Evolutionary conservation across 1,284 basidiomycete genomes (phyloP).

Genomic region (Pyrrhoderma lamaoense): DNA sequence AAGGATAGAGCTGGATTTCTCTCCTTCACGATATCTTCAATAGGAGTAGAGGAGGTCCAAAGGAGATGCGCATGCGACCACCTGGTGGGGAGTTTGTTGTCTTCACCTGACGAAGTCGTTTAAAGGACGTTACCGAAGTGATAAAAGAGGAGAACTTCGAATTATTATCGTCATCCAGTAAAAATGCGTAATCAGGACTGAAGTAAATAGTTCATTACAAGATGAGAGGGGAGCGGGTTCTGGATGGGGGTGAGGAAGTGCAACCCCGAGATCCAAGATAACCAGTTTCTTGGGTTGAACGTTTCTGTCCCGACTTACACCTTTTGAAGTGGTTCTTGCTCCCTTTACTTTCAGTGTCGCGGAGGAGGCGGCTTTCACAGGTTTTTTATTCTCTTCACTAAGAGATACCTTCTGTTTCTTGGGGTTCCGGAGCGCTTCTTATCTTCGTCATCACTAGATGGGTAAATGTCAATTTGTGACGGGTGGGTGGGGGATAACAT

Average conservation of each 20-base stretch:
- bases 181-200: neutral
- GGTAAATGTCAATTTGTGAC: conserved; percentile 21
- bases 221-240: conserved; percentile 8
- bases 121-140: conserved; percentile 8
- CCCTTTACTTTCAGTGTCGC: conserved; percentile 13
- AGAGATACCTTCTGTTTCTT: conserved; percentile 48
- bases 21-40: conserved; percentile 7
- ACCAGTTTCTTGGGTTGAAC: conserved; percentile 12
- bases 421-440: conserved; percentile 47
- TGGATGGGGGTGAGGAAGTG: conserved; percentile 19
- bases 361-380: conserved; percentile 12
- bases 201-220: neutral
- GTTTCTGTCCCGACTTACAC: conserved; percentile 6
- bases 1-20: conserved; percentile 13
- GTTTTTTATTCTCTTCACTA: neutral
- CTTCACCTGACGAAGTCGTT: conserved; percentile 20
- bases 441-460: conserved; percentile 74
- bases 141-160: neutral
- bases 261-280: conserved; percentile 17
- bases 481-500: conserved; percentile 5
- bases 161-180: conserved; percentile 6
- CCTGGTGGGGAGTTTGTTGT: conserved; percentile 20
- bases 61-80: conserved; percentile 16
- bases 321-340: conserved; percentile 4
- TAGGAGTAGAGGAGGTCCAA: conserved; percentile 17